Evolutionary conservation across 1,284 basidiomycete species (phyloP).

Genomic region (Trichosporon ovoides): DNA sequence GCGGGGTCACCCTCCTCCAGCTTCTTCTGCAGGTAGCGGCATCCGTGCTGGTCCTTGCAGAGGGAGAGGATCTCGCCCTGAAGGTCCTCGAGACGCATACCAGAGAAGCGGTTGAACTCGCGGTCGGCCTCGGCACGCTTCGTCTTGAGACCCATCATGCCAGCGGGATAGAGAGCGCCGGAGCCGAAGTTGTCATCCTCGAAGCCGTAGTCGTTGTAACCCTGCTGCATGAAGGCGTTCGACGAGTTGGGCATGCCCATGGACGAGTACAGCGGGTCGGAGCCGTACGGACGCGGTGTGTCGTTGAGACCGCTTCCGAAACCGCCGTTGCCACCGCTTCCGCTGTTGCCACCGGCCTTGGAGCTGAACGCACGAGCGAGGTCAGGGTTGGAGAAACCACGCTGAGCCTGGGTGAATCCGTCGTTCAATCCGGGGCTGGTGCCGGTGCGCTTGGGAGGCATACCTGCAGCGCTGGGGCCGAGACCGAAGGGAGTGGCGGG

Average conservation of each 20-base stretch:
- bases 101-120: constrained; percentile 89
- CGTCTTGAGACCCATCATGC: constrained; percentile 83
- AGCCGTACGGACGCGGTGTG: constrained; percentile 38
- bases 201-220: constrained; percentile 63
- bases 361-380: constrained; percentile 58
- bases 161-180: constrained; percentile 66
- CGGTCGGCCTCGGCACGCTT: constrained; percentile 89
- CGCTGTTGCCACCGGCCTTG: constrained; percentile 59
- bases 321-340: background rate
- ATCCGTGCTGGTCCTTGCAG: constrained; percentile 99
- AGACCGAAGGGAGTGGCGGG: constrained; percentile 46
- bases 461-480: constrained; percentile 23
- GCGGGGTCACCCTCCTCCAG: constrained; percentile 90
- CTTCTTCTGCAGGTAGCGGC: constrained; percentile 98
- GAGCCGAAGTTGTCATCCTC: constrained; percentile 62
- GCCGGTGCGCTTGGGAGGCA: constrained; percentile 31
- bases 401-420: constrained; percentile 39
- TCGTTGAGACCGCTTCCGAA: constrained; percentile 45
- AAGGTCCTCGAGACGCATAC: constrained; percentile 90
- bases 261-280: constrained; percentile 42
- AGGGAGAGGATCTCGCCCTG: constrained; percentile 87
- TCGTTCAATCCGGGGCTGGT: constrained; percentile 31
- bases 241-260: constrained; percentile 25
- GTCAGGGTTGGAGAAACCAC: constrained; percentile 50
- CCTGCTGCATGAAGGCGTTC: constrained; percentile 48